phyloP scores from a whole-genome alignment of 805 yeast species.

The Tetrapisispora taiwanensis region DNA sequence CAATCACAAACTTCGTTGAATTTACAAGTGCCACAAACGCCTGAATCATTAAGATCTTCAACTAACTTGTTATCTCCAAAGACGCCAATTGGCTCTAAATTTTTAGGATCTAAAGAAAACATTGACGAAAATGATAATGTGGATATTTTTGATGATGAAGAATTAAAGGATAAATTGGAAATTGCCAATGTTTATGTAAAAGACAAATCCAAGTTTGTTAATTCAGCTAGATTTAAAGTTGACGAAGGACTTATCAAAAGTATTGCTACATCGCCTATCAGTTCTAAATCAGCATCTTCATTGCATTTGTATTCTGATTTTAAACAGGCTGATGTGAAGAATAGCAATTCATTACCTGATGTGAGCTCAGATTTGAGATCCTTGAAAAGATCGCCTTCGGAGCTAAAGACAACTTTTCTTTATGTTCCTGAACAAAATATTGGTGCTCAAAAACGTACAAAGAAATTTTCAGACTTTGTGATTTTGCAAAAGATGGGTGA shows the following conservation, averaged over 20 bases:
- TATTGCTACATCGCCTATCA: conserved; percentile 16
- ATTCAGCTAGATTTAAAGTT: conserved; percentile 27
- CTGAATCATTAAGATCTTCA: neutral
- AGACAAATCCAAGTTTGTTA: conserved; percentile 27
- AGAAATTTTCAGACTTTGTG: conserved; percentile 59
- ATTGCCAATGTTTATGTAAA: conserved; percentile 23
- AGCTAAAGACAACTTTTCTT: conserved; percentile 9
- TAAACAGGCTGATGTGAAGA: neutral
- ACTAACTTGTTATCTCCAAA: neutral
- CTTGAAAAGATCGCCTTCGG: neutral
- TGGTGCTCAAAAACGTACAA: conserved; percentile 62
- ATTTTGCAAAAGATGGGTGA: conserved; percentile 78
- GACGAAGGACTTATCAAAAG: conserved; percentile 25
- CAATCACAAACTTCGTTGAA: neutral
- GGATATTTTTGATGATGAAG: conserved; percentile 13
- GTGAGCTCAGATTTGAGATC: neutral
- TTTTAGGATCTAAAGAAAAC: neutral
- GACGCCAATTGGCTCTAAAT: neutral
- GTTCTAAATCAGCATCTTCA: conserved; percentile 4
- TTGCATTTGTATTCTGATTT: conserved; percentile 1
- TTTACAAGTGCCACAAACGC: neutral
- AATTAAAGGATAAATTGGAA: conserved; percentile 19
- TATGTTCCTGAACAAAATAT: conserved; percentile 29
- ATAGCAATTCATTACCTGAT: neutral
- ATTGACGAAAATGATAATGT: conserved; percentile 2